Conservation (phyloP, 2,329 filamentous ascomycete genomes). For the Acephala macrosclerotiorum region DNA sequence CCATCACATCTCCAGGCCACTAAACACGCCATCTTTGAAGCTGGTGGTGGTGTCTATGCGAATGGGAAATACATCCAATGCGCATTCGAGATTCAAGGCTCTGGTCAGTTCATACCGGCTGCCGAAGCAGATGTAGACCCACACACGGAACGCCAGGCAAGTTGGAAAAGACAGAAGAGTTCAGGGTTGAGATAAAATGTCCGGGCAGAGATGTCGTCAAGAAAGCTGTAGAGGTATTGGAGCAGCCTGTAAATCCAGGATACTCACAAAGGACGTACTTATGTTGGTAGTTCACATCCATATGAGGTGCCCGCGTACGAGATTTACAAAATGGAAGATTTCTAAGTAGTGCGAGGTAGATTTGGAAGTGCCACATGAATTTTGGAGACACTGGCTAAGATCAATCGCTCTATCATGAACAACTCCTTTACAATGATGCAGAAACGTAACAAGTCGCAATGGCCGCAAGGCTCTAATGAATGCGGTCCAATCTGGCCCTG, state of each 20-base stretch:
- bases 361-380: background rate
- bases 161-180: conserved; percentile 66
- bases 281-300: conserved; percentile 49
- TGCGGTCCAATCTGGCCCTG: conserved; percentile 57
- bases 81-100: too few relatives aligned
- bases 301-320: conserved; percentile 60
- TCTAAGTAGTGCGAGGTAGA: conserved; percentile 40
- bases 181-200: conserved; percentile 68
- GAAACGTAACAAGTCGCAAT: background rate
- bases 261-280: background rate
- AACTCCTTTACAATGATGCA: conserved; percentile 24
- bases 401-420: conserved; percentile 16
- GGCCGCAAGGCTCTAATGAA: conserved; percentile 31
- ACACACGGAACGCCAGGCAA: conserved; percentile 21
- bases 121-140: too few relatives aligned
- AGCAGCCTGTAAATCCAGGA: conserved; percentile 56
- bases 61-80: conserved; percentile 53
- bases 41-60: conserved; percentile 60
- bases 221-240: conserved; percentile 67
- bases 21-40: conserved; percentile 63
- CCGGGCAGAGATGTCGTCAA: conserved; percentile 54
- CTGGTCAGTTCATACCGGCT: too few relatives aligned
- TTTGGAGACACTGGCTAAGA: background rate
- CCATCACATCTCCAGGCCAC: conserved; percentile 51
- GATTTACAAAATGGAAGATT: conserved; percentile 56